These are phyloP conservation scores for Cryptosporidium xiaoi DNA, from an alignment of 169 alveolate genomes.

Conservation along the genomic window DNA sequence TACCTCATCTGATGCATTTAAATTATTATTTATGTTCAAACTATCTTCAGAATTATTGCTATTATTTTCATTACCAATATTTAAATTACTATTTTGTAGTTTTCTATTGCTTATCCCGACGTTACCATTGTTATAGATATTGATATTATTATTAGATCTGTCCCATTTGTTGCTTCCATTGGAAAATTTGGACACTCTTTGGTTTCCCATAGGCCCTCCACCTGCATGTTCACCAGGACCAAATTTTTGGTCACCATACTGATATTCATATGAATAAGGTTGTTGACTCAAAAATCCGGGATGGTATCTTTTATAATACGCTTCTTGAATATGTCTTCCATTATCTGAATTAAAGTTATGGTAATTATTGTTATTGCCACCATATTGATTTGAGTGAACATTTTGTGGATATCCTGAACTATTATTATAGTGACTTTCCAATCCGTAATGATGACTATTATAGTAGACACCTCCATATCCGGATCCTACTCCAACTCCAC, in stretches of 20 bases:
- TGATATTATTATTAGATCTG: constrained; percentile 21
- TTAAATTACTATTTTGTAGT: neutral
- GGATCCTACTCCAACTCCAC: constrained; percentile 26
- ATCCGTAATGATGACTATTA: neutral
- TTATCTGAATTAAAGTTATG: neutral
- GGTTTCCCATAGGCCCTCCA: constrained; percentile 6
- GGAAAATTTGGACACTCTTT: constrained; percentile 35
- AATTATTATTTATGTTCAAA: neutral
- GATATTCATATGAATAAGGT: neutral
- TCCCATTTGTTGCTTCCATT: constrained; percentile 69
- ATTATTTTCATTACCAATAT: neutral
- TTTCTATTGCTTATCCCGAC: too few relatives aligned
- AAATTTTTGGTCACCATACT: neutral
- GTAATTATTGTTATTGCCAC: too few relatives aligned
- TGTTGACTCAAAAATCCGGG: neutral
- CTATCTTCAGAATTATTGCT: neutral
- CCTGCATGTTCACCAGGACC: constrained; percentile 5
- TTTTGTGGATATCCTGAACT: too few relatives aligned
- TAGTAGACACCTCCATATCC: constrained; percentile 40
- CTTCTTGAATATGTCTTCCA: constrained; percentile 36
- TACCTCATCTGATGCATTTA: neutral
- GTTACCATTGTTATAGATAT: neutral
- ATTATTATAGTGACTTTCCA: neutral
- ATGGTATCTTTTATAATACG: neutral
- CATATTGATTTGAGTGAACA: too few relatives aligned